phyloP scores from a whole-genome alignment of 164 flowering plant genomes.

The Vitis cinerea region DNA sequence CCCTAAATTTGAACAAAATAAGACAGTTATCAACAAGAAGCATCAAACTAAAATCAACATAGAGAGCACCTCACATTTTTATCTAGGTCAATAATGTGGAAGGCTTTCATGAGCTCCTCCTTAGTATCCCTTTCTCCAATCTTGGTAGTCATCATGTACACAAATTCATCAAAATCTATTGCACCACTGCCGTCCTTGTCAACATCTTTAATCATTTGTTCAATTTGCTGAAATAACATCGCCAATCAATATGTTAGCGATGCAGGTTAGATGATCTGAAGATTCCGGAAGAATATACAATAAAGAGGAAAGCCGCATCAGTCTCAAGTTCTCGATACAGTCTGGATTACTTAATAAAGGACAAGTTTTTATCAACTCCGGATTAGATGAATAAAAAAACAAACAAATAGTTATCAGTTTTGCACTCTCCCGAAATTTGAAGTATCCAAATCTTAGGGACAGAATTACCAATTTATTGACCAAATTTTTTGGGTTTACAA shows the following conservation, averaged over 20 bases:
- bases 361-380: too few species aligned
- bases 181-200: conserved; percentile 99
- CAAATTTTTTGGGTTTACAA: too few species aligned
- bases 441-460: too few species aligned
- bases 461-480: too few species aligned
- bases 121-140: conserved; percentile 94
- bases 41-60: background rate
- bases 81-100: conserved; percentile 80
- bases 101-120: conserved; percentile 94
- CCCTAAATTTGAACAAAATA: conserved; percentile 47
- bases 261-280: background rate
- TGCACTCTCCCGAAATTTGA: too few species aligned
- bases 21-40: conserved; percentile 4
- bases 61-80: conserved; percentile 51
- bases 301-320: background rate
- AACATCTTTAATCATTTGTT: conserved; percentile 94
- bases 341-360: too few species aligned
- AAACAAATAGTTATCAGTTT: too few species aligned
- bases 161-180: conserved; percentile 94
- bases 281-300: background rate
- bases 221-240: conserved; percentile 77
- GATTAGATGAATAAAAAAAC: too few species aligned
- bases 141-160: conserved; percentile 94
- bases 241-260: background rate
- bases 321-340: too few species aligned